These are phyloP conservation scores for Filobasidium floriforme DNA, from an alignment of 768 basidiomycete species.

Conservation along the genomic window DNA sequence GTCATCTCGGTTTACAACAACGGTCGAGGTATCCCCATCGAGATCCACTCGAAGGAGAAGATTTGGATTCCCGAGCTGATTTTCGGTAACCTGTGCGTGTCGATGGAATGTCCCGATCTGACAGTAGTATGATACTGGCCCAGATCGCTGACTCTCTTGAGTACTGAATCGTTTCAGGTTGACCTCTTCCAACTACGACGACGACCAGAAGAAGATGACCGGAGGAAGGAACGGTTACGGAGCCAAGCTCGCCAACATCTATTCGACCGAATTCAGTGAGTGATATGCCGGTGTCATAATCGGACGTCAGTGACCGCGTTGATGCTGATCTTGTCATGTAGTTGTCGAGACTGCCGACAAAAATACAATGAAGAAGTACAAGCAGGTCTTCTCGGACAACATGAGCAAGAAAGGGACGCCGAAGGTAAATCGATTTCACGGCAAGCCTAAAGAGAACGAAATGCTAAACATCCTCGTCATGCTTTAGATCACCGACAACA, in stretches of 20 bases:
- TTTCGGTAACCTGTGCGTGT: conserved; percentile 70
- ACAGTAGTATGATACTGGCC: too few relatives aligned
- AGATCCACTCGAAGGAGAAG: conserved; percentile 85
- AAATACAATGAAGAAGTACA: conserved; percentile 77
- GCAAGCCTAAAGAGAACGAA: not conserved
- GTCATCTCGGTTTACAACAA: conserved; percentile 92
- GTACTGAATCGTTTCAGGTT: conserved; percentile 45
- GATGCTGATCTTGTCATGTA: conserved; percentile 9
- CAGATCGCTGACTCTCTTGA: not conserved
- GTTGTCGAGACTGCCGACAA: conserved; percentile 88
- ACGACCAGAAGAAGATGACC: conserved; percentile 95
- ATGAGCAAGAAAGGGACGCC: conserved; percentile 80
- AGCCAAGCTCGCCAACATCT: conserved; percentile 96
- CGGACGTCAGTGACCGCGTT: not conserved
- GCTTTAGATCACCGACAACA: conserved; percentile 69
- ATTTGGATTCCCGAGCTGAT: conserved; percentile 96
- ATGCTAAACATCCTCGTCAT: not conserved
- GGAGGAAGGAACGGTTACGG: conserved; percentile 98
- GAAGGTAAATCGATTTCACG: conserved; percentile 49
- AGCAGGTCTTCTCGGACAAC: conserved; percentile 87
- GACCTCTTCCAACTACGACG: conserved; percentile 94
- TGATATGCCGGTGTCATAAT: not conserved
- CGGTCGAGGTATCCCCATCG: conserved; percentile 91
- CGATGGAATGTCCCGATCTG: not conserved
- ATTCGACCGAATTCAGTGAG: conserved; percentile 80